Conservation (phyloP, 257 asterid genomes). For the Sherardia arvensis region DNA sequence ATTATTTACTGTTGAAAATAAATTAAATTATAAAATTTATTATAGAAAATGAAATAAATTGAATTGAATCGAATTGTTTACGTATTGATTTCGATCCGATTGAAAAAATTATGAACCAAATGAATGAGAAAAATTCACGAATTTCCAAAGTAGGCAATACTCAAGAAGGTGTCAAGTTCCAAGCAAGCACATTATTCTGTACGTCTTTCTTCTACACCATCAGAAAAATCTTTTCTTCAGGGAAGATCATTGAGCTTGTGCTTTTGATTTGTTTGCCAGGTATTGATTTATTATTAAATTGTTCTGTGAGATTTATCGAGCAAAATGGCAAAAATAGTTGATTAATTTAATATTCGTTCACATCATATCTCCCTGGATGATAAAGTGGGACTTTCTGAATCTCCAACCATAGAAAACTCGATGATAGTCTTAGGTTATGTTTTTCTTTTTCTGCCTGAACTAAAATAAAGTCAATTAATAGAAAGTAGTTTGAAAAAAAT, state of each 20-base stretch:
- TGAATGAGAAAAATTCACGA: background rate
- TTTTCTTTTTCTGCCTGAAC: too few species aligned
- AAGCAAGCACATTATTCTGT: background rate
- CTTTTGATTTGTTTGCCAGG: background rate
- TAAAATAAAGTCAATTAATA: too few species aligned
- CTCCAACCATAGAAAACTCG: background rate
- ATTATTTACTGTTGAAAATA: too few species aligned
- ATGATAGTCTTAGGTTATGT: too few species aligned
- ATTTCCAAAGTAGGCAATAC: background rate
- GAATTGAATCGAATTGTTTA: too few species aligned
- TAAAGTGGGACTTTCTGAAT: background rate
- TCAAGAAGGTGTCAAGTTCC: background rate
- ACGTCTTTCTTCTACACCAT: background rate
- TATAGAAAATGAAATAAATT: too few species aligned
- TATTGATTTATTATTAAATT: background rate
- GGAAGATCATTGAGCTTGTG: background rate
- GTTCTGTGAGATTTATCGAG: background rate
- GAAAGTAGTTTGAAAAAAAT: too few species aligned
- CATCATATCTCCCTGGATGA: background rate
- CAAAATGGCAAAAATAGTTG: background rate
- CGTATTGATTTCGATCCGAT: too few species aligned
- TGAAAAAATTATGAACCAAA: background rate
- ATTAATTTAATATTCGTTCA: too few species aligned
- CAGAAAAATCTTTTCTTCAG: too few species aligned
- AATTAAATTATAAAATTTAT: too few species aligned